These are phyloP conservation scores for Xanthoconium separans DNA, from an alignment of 1,284 basidiomycete species.

Conservation along the genomic window DNA sequence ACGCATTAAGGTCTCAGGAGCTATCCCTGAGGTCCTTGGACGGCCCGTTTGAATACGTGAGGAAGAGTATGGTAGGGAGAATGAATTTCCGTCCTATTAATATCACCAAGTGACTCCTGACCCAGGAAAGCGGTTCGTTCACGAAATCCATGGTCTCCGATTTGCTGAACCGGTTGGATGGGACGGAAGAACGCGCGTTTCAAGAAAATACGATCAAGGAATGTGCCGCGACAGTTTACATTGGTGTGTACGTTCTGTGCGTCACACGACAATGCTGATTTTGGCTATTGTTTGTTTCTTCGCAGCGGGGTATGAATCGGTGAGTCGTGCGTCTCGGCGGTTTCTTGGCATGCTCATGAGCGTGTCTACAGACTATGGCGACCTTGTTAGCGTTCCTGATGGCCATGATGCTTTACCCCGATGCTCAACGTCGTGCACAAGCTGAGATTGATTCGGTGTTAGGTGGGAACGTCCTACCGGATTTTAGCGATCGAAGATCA, in stretches of 20 bases:
- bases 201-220: conserved; percentile 28
- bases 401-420: conserved; percentile 33
- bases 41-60: conserved; percentile 30
- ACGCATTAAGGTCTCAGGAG: conserved; percentile 28
- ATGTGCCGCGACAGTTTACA: conserved; percentile 32
- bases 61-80: conserved; percentile 25
- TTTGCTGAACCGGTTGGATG: conserved; percentile 20
- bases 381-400: conserved; percentile 27
- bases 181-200: conserved; percentile 7
- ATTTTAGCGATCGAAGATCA: conserved; percentile 26
- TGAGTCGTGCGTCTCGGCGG: conserved; percentile 3
- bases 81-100: not conserved
- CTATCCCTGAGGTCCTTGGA: conserved; percentile 23
- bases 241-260: conserved; percentile 16
- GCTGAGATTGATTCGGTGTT: conserved; percentile 32
- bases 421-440: conserved; percentile 30
- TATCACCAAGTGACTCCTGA: conserved; percentile 1
- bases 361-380: conserved; percentile 24
- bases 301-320: conserved; percentile 30
- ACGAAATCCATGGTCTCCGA: conserved; percentile 33
- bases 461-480: conserved; percentile 17
- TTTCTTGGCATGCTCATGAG: not conserved
- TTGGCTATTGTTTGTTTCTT: not conserved
- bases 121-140: conserved; percentile 28
- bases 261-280: not conserved